Base-by-base conservation (phyloP, 768 basidiomycete genomes). In the Phaeolepiota aurea region DNA sequence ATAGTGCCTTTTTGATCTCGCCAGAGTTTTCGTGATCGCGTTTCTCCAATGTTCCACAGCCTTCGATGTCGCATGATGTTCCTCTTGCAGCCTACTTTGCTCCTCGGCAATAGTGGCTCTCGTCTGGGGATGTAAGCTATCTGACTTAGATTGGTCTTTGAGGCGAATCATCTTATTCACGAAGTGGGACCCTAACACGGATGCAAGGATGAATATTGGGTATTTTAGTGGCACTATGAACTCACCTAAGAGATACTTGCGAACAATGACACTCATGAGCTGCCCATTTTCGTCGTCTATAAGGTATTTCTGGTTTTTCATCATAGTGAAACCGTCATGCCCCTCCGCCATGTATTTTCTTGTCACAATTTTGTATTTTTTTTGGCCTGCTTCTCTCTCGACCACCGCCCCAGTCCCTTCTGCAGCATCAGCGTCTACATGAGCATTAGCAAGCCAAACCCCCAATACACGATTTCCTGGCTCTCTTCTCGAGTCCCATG, bases 211-310 rank as follows among this genome's bases (percentile, higher is more conserved):
- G 4, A 20, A 10, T 5, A 18, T 5, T 20, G 9, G 7, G 11
- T 35, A 38, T 5, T 5, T 9, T 13, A 21, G 9, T 9, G 15
- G 13, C 20, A 9, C 5, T 18, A 20, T 13, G 15, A 16, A 40
- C 52, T 45, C 46, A 86, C 90, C 91, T 32, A 94, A 72, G 2
- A 93, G 65, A 61, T 91, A 93, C 49, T 81, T 82, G 47, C 91
- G 69, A 20, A 93, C 83, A 38, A 94, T 76, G 16, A 69, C 61
- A 53, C 82, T 87, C 74, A 87, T 77, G 46, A 87, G 62, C 47
- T 80, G 73, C 5, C 90, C 91, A 40, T 73, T 72, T 58, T 96
- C 91, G 43, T 89, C 82, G 51, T 92, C 88, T 18, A 93, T 70
- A 30, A 93, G 71, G 49, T 78, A 79, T 43, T 68, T 68, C 15